Conservation (phyloP, 305 asterid genomes). For the Andrographis paniculata region DNA sequence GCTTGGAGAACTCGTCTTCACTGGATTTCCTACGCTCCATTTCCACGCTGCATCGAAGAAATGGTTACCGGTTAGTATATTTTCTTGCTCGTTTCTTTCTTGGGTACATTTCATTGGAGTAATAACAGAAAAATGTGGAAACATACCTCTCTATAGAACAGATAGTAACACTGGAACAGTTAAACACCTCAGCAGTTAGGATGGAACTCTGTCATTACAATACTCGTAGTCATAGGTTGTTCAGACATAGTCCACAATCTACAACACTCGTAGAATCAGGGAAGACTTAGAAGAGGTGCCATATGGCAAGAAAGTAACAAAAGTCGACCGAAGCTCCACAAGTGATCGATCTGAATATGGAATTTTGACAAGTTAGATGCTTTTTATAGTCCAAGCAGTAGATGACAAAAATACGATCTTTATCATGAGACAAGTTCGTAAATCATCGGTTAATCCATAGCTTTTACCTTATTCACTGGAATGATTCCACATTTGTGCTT, state of each 20-base stretch:
- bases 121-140: too few relatives aligned
- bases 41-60: too few relatives aligned
- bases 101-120: too few relatives aligned
- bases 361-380: slow-evolving; percentile 27
- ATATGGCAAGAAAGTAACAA: slow-evolving; percentile 31
- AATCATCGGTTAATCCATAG: slow-evolving; percentile 26
- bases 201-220: too few relatives aligned
- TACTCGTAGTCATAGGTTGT: neutral
- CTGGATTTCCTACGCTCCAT: slow-evolving; percentile 42
- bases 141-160: too few relatives aligned
- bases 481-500: slow-evolving; percentile 30
- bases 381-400: slow-evolving; percentile 37
- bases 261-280: slow-evolving; percentile 8
- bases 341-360: slow-evolving; percentile 16
- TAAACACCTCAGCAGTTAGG: too few relatives aligned
- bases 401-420: slow-evolving; percentile 25
- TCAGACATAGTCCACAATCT: too few relatives aligned
- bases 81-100: too few relatives aligned
- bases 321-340: slow-evolving; percentile 19
- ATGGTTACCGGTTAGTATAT: too few relatives aligned
- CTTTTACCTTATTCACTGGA: slow-evolving; percentile 15
- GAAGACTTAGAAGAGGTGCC: slow-evolving; percentile 19
- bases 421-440: neutral
- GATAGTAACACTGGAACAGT: too few relatives aligned
- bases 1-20: slow-evolving; percentile 51